phyloP scores from a whole-genome alignment of 1,139 yeast genomes.

The Candida sp. region DNA sequence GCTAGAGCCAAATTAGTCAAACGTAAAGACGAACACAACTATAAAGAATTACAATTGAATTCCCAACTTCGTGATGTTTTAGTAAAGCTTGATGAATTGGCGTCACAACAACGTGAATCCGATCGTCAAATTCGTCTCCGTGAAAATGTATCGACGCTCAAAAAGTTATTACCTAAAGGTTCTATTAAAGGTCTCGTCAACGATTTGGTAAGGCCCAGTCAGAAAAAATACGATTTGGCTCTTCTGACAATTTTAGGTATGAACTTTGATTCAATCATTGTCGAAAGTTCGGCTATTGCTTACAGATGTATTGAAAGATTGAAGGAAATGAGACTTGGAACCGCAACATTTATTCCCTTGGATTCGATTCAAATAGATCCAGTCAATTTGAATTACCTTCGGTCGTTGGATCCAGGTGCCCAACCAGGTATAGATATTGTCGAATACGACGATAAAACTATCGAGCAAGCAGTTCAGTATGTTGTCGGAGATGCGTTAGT shows the following conservation, averaged over 20 bases:
- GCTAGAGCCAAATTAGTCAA: constrained; percentile 38
- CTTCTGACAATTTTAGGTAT: constrained; percentile 78
- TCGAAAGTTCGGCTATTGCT: constrained; percentile 73
- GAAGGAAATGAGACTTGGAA: constrained; percentile 84
- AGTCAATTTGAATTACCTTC: constrained; percentile 52
- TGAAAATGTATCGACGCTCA: constrained; percentile 68
- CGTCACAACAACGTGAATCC: constrained; percentile 75
- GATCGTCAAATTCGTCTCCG: constrained; percentile 64
- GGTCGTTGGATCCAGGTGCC: constrained; percentile 55
- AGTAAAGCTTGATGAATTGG: constrained; percentile 62
- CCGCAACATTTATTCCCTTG: constrained; percentile 84
- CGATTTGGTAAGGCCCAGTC: constrained; percentile 79
- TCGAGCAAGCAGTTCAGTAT: constrained; percentile 78
- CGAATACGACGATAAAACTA: constrained; percentile 56
- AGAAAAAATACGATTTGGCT: constrained; percentile 72
- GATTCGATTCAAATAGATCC: constrained; percentile 63
- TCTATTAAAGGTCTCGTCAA: constrained; percentile 79
- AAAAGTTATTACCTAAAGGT: constrained; percentile 61
- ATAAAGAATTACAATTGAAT: constrained; percentile 54
- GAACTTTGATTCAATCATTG: constrained; percentile 79
- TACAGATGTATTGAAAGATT: constrained; percentile 78
- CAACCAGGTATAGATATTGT: constrained; percentile 73
- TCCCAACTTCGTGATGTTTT: constrained; percentile 64
- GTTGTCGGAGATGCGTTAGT: constrained; percentile 79
- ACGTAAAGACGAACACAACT: constrained; percentile 42